Conservation (phyloP, 345 rosid species). For the Corymbia maculata region DNA sequence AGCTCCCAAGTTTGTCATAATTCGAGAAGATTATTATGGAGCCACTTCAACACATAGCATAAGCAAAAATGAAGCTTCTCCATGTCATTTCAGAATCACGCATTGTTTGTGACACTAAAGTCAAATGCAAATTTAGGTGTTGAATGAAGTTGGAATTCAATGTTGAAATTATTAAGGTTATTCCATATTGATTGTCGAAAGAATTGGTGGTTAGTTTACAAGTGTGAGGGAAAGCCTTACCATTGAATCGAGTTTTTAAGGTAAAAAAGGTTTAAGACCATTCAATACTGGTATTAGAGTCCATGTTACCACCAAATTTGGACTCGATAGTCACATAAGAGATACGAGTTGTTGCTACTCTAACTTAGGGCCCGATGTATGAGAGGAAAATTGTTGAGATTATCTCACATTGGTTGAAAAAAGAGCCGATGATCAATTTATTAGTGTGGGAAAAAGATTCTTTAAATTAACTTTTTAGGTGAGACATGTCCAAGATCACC, state of each 20-base stretch:
- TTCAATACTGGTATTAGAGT: too few relatives aligned
- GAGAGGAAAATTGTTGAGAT: too few relatives aligned
- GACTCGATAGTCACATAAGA: neutral
- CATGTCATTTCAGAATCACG: neutral
- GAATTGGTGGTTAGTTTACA: too few relatives aligned
- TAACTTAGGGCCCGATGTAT: neutral
- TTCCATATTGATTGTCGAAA: too few relatives aligned
- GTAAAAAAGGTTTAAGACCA: too few relatives aligned
- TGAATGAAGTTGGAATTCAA: neutral
- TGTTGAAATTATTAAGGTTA: neutral
- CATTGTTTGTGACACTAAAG: neutral
- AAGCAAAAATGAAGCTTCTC: neutral
- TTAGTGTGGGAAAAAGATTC: too few relatives aligned
- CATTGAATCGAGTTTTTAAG: neutral
- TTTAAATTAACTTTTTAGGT: too few relatives aligned
- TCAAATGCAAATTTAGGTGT: neutral
- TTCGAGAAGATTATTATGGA: neutral
- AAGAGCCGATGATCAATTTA: too few relatives aligned
- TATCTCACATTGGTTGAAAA: too few relatives aligned
- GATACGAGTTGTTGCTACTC: neutral
- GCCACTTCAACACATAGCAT: neutral
- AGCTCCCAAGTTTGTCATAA: neutral
- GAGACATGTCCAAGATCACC: neutral
- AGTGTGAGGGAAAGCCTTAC: rapidly evolving
- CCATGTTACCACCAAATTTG: neutral